These are phyloP conservation scores for Acacia crassicarpa DNA, from an alignment of 306 rosid species.

Conservation along the genomic window DNA sequence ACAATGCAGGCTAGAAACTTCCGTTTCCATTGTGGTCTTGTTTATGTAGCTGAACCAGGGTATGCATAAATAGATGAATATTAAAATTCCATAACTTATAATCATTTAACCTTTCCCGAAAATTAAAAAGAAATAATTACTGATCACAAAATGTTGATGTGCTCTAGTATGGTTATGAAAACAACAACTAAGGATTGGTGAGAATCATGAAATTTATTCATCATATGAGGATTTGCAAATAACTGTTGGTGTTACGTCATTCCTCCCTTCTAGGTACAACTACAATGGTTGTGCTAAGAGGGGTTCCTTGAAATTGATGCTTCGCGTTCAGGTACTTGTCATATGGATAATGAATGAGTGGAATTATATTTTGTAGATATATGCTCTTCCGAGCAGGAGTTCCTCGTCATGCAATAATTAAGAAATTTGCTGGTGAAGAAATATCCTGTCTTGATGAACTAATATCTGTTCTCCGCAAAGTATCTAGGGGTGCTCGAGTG, in stretches of 20 bases:
- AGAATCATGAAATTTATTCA: not conserved
- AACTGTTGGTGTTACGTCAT: not conserved
- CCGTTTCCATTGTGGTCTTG: slow-evolving; percentile 91
- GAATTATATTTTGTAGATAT: slow-evolving; percentile 56
- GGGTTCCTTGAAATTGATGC: slow-evolving; percentile 13
- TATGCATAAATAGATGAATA: slow-evolving; percentile 45
- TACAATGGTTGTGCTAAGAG: slow-evolving; percentile 13
- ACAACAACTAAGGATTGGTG: slow-evolving; percentile 8
- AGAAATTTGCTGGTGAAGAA: slow-evolving; percentile 93
- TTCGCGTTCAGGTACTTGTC: slow-evolving; percentile 16
- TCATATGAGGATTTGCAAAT: slow-evolving; percentile 19
- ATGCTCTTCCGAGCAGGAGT: slow-evolving; percentile 93
- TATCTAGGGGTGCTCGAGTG: slow-evolving; percentile 84
- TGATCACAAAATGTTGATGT: slow-evolving; percentile 5
- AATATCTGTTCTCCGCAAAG: slow-evolving; percentile 66
- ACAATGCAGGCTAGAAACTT: slow-evolving; percentile 91
- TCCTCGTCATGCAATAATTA: slow-evolving; percentile 94
- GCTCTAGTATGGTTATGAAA: slow-evolving; percentile 4
- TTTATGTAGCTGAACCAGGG: slow-evolving; percentile 96
- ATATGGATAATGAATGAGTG: slow-evolving; percentile 26
- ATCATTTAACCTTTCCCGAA: not conserved
- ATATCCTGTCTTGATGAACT: slow-evolving; percentile 73
- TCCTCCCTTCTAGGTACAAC: slow-evolving; percentile 2
- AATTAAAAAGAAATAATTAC: not conserved
- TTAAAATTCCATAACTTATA: slow-evolving; percentile 1